Evolutionary conservation across 2,329 filamentous ascomycete species (phyloP).

Genomic region (Talaromyces rugulosus): DNA sequence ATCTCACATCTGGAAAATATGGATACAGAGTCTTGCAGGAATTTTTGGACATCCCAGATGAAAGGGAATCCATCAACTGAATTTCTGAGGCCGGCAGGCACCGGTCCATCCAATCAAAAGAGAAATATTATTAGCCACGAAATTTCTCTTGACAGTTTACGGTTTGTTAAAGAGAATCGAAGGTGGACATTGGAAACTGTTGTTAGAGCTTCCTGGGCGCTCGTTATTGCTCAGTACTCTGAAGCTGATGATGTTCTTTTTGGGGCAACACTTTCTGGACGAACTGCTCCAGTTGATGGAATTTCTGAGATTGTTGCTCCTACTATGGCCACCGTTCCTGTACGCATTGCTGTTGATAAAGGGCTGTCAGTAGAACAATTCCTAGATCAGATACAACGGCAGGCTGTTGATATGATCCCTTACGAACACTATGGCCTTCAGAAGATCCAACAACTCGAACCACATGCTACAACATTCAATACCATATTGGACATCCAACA

Average conservation of each 20-base stretch:
- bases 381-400: constrained; percentile 50
- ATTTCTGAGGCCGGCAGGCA: constrained; percentile 2
- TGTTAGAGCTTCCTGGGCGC: constrained; percentile 26
- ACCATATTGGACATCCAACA: too few species aligned
- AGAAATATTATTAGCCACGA: neutral
- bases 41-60: constrained; percentile 13
- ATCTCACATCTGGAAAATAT: constrained; percentile 16
- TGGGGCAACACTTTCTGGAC: constrained; percentile 22
- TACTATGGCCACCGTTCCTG: constrained; percentile 8
- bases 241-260: constrained; percentile 22
- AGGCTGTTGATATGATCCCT: constrained; percentile 50
- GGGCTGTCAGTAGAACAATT: constrained; percentile 40
- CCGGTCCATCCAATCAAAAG: neutral
- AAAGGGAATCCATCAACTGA: neutral
- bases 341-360: constrained; percentile 19
- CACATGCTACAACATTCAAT: constrained; percentile 22
- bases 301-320: constrained; percentile 36
- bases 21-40: constrained; percentile 5
- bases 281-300: constrained; percentile 32
- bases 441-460: constrained; percentile 48
- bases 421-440: constrained; percentile 54
- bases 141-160: neutral
- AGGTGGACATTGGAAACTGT: constrained; percentile 22
- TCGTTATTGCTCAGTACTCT: constrained; percentile 11
- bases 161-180: neutral